Base-by-base conservation (phyloP, 176 grass and related monocot species). In the Juncus effusus region DNA sequence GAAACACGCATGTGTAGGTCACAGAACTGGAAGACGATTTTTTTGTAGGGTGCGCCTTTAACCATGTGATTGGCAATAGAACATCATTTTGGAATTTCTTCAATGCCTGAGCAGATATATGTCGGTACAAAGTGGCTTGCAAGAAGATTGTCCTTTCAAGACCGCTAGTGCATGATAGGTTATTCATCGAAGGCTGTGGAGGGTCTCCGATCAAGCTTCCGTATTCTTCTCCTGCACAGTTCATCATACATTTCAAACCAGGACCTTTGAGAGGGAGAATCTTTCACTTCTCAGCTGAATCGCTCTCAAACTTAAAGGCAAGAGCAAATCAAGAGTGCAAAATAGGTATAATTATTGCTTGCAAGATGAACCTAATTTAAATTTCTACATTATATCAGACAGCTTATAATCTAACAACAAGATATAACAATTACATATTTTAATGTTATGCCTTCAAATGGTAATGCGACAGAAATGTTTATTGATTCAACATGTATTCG, bases 21-120 rank as follows among this genome's bases (percentile, higher is more conserved):
- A 78, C 76, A 36, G 76, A 63, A 44, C 76, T 78, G 14, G 42
- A 11, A 57, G 65, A 70, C 13, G 76, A 65, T 12, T 6, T 78
- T 36, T 78, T 78, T 36, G 13, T 78, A 40, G 65, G 40, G 39
- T 70, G 19, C 36, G 6, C 53, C 40, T 68, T 84, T 51, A 78
- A 83, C 73, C 87, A 86, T 9, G 61, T 10, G 3, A 74, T 83
- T 15, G 79, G 40, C 16, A 72, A 86, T 0, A 80, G 81, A 37
- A 40, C 78, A 37, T 52, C 54, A 73, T 74, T 86, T 67, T 83
- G 79, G 14, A 0, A 67, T 40, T 42, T 83, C 42, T 63, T 87
- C 65, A 83, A 77, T 77, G 60, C 80, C 11, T 88, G 85, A 82
- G 80, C 86, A 1, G 71, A 76, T 50, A 79, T 90, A 36, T 38